Evolutionary conservation across 2,329 filamentous ascomycete species (phyloP).

Genomic region (Aphanocladium album): DNA sequence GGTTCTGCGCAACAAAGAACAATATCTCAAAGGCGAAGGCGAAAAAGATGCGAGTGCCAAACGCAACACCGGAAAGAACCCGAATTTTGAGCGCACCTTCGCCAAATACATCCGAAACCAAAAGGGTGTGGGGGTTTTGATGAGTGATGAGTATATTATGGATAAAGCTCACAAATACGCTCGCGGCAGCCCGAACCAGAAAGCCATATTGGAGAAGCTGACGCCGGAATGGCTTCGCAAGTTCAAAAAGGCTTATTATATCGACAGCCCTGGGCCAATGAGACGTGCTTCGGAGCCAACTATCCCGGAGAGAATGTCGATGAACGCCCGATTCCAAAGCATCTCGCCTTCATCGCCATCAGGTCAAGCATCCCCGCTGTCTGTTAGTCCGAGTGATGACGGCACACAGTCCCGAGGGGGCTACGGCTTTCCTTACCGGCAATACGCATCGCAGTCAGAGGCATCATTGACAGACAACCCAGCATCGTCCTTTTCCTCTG

Average conservation of each 20-base stretch:
- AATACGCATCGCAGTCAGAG: constrained; percentile 30
- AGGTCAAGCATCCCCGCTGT: constrained; percentile 62
- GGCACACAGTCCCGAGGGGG: constrained; percentile 42
- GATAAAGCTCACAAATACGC: constrained; percentile 82
- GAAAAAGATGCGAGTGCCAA: constrained; percentile 67
- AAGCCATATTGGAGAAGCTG: constrained; percentile 65
- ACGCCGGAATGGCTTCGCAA: constrained; percentile 84
- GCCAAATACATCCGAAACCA: constrained; percentile 82
- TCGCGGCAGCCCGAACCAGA: constrained; percentile 60
- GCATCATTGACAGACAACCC: constrained; percentile 26
- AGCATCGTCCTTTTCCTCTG: constrained; percentile 63
- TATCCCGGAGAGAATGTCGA: constrained; percentile 61
- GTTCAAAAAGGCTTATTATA: constrained; percentile 84
- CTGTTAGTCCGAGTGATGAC: constrained; percentile 65
- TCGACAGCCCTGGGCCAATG: constrained; percentile 44
- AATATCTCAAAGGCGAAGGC: constrained; percentile 83
- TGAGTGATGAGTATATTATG: constrained; percentile 76
- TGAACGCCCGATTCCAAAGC: constrained; percentile 44
- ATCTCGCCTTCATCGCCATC: constrained; percentile 71
- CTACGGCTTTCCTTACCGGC: constrained; percentile 29
- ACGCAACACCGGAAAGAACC: constrained; percentile 75
- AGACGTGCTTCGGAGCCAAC: constrained; percentile 62
- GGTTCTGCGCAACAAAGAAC: constrained; percentile 88
- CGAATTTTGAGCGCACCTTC: constrained; percentile 87
- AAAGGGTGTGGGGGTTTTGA: constrained; percentile 65